Evolutionary conservation across 352 stramenopile genomes (phyloP), one percentile per base, ranked within the genome.

Genomic region (Stramenopiles sp.): DNA sequence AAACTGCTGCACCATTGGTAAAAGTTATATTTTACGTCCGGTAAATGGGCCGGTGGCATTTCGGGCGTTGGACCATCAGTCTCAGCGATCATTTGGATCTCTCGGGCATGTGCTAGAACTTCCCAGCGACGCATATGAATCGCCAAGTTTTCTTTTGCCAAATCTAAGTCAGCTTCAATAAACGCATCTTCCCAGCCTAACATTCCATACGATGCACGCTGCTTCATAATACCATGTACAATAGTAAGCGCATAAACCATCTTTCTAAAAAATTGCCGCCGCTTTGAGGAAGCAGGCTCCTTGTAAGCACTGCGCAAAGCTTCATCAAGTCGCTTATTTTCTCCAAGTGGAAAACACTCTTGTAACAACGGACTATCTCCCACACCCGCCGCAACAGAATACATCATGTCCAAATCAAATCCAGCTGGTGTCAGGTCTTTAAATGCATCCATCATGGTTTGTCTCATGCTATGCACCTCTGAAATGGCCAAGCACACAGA

Each of bases 131-230:
- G 55, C 55, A 71, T 71, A 27, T 71, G 55, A 27, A 71, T 71
- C 22, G 55, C 55, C 22, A 71, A 27, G 22, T 25, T 27, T 71
- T 71, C 55, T 71, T 71, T 71, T 71, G 55, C 55, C 55, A 71
- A 27, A 25, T 71, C 55, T 71, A 71, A 71, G 27, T 71, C 55
- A 27, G 55, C 55, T 27, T 71, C 55, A 71, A 71, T 71, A 27
- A 71, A 71, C 55, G 55, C 55, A 71, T 71, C 55, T 71, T 71
- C 55, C 55, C 55, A 71, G 22, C 55, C 55, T 27, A 71, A 71
- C 22, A 71, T 27, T 27, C 55, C 55, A 27, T 71, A 71, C 22
- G 55, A 71, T 71, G 55, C 55, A 25, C 55, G 22, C 55, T 71
- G 55, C 55, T 71, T 27, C 55, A 71, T 71, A 22, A 71, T 27